Evolutionary conservation across 2,329 filamentous ascomycete genomes (phyloP), one percentile per base, ranked within the genome.

Genomic region (Ophiostoma ips): DNA sequence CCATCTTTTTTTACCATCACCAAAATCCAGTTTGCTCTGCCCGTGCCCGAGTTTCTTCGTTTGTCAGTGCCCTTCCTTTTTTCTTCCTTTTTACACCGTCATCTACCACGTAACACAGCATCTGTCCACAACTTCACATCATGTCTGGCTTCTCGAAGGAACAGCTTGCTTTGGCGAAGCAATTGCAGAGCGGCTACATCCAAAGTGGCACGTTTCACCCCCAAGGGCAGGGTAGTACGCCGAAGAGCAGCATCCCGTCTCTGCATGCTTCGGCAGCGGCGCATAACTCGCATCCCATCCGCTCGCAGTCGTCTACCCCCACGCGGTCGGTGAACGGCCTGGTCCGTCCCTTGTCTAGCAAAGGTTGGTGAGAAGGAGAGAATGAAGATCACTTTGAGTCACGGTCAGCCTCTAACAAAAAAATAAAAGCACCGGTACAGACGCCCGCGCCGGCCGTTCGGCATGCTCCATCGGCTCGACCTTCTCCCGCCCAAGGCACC

Each of bases 161-260:
- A 19, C 55, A 56, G 52, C 44, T 56, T 15, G 50, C 44, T 5
- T 12, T 55, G 11, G 55, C 55, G n/a, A 54, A 43, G 34, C 37
- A 54, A 34, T 49, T 56, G 5, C 55, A 50, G 11, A 48, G 18
- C 4, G 21, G 36, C 18, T 56, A 49, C 28, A 30, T 46, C 5
- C 19, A 34, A 13, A 53, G 43, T 31, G 55, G 54, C 16, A 51
- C 50, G 4, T 48, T 52, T 31, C 46, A n/a, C 15, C 28, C 50
- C 1, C 37, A 51, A 34, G 16, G 24, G 15, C 21, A 43, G 15
- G 15, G 24, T 15, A 11, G 16, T 13, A 34, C 16, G 13, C 18
- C 31, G 7, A 45, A 18, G 15, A 16, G 10, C 30, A 37, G 10
- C 30, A 37, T 9, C 41, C 31, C 40, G 15, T 10, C 24, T 9